Percentiles rank a stretch among this genome's conserved stretches.
phyloP scores from a whole-genome alignment of 2,329 filamentous ascomycete species.

The Sporothrix curviconia region DNA sequence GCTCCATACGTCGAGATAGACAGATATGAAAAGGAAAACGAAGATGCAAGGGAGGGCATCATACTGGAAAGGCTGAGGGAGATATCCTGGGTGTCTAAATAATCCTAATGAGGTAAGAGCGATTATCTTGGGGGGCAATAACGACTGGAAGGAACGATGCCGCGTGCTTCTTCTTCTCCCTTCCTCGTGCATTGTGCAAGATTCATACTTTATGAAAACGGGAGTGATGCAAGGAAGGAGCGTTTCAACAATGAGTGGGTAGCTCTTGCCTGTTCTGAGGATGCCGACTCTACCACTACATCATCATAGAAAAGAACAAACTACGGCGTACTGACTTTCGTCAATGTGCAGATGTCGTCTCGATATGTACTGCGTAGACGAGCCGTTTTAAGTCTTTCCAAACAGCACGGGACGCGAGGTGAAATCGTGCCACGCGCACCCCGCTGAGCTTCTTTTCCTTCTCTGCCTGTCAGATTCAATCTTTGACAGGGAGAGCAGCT shows the following conservation, averaged over 20 bases:
- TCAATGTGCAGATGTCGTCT: no score
- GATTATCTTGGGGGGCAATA: no score
- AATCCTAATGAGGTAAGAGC: no score
- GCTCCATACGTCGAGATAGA: no score
- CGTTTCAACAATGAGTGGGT: not conserved
- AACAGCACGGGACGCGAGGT: not conserved
- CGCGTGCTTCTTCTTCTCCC: not conserved
- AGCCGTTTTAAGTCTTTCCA: no score
- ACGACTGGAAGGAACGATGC: not conserved
- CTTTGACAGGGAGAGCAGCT: no score
- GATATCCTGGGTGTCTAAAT: no score
- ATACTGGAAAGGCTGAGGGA: no score
- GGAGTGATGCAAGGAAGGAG: not conserved
- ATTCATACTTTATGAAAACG: not conserved
- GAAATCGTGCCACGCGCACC: not conserved
- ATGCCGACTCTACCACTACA: no score
- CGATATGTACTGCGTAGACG: no score
- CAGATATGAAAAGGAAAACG: not conserved
- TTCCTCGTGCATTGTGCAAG: not conserved
- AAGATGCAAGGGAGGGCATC: not conserved
- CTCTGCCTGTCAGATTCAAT: no score
- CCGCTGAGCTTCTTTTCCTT: no score
- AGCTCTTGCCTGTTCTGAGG: not conserved
- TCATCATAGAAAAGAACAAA: not conserved
- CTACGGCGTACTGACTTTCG: not conserved